These are phyloP conservation scores for Sherardia arvensis DNA, from an alignment of 257 asterid species.

Conservation along the genomic window DNA sequence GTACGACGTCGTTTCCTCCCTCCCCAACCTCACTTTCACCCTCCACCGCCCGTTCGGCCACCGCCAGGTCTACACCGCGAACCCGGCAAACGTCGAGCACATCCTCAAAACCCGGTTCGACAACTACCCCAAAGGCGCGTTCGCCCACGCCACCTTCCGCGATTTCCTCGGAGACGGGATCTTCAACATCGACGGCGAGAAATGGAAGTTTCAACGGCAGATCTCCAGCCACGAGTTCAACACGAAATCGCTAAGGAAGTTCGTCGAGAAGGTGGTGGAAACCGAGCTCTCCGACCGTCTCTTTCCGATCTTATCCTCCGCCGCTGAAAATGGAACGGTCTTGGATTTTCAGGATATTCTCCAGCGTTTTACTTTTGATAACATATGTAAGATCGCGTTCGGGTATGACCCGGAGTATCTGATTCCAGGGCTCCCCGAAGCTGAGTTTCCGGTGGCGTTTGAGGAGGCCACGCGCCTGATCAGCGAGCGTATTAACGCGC, in stretches of 20 bases:
- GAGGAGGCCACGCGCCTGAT: conserved; percentile 27
- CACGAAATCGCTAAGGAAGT: conserved; percentile 40
- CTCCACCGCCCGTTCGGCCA: conserved; percentile 48
- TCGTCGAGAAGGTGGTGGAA: conserved; percentile 49
- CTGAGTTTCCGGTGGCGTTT: conserved; percentile 37
- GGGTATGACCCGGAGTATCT: conserved; percentile 54
- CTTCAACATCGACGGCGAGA: conserved; percentile 48
- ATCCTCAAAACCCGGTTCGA: conserved; percentile 46
- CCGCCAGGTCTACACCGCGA: conserved; percentile 42
- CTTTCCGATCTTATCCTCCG: conserved; percentile 27
- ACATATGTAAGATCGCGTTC: conserved; percentile 52
- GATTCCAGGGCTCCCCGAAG: conserved; percentile 32
- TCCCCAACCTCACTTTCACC: conserved; percentile 46
- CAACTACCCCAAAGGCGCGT: conserved; percentile 41
- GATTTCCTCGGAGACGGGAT: conserved; percentile 67
- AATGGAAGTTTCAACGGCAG: conserved; percentile 55
- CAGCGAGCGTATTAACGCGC: conserved; percentile 23
- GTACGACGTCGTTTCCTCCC: conserved; percentile 24
- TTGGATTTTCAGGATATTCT: conserved; percentile 54
- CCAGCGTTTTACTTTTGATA: conserved; percentile 64
- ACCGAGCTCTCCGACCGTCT: conserved; percentile 34
- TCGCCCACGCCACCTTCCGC: conserved; percentile 8
- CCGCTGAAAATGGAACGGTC: conserved; percentile 3
- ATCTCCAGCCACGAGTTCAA: conserved; percentile 56
- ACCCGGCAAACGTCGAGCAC: conserved; percentile 55